phyloP scores from a whole-genome alignment of 83 land plant genomes.

The Diphasiastrum complanatum region DNA sequence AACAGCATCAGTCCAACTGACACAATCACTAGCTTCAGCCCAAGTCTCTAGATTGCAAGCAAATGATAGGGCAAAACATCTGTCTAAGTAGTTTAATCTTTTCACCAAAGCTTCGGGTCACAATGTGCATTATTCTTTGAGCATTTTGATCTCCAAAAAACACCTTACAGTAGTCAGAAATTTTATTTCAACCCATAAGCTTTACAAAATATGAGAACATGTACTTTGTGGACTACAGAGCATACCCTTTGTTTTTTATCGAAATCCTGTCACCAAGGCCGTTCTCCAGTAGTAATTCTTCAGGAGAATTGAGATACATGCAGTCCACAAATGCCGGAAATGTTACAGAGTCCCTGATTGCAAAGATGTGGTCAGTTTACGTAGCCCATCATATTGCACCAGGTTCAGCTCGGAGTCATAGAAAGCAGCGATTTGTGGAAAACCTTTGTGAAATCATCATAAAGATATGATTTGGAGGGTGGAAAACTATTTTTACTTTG shows the following conservation, averaged over 20 bases:
- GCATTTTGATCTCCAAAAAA: neutral
- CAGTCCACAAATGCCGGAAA: conserved; percentile 98
- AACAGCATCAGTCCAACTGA: conserved; percentile 93
- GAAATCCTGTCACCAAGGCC: conserved; percentile 73
- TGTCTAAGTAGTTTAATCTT: conserved; percentile 1
- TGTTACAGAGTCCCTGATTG: conserved; percentile 57
- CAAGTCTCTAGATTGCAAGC: neutral
- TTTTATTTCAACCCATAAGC: neutral
- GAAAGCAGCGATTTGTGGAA: too few species aligned
- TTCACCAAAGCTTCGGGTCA: neutral
- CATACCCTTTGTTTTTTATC: conserved; percentile 67
- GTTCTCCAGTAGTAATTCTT: conserved; percentile 54
- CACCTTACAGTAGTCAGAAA: neutral
- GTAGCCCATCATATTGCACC: too few species aligned
- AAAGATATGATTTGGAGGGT: too few species aligned
- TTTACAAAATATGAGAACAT: neutral
- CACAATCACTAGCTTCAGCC: neutral
- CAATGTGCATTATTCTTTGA: conserved; percentile 1
- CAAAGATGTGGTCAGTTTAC: neutral
- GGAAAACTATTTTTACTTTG: too few species aligned
- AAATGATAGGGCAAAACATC: neutral
- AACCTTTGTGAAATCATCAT: too few species aligned
- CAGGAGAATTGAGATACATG: conserved; percentile 70
- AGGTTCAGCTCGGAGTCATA: too few species aligned
- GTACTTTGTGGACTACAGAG: neutral